A percentile compares a stretch with the other conserved stretches of the same genome.
Evolutionary conservation across 78 protist species (phyloP).

Genomic region (Tieghemostelium lacteum): DNA sequence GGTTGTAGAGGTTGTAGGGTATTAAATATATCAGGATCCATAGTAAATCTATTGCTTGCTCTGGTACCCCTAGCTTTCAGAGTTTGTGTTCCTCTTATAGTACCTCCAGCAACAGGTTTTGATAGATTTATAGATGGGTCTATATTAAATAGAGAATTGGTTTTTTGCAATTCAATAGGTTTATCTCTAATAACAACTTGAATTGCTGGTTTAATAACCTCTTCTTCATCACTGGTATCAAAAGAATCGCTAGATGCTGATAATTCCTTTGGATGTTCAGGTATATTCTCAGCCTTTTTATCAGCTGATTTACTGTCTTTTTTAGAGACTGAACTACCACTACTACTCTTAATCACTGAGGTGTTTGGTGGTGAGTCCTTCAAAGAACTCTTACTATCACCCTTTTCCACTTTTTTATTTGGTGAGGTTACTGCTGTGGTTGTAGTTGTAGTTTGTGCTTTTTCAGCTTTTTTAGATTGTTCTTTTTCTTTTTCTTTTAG

Average conservation of each 20-base stretch:
- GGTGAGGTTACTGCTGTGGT: not conserved
- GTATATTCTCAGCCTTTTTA: not conserved
- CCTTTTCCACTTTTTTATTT: not conserved
- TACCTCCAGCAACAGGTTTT: not conserved
- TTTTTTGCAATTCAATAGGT: constrained; percentile 39
- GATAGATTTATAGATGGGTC: constrained; percentile 30
- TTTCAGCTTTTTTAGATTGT: not conserved
- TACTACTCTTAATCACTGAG: not conserved
- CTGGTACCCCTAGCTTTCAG: constrained; percentile 63
- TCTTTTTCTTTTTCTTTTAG: not conserved
- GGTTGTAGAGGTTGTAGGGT: constrained; percentile 52
- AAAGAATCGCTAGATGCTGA: constrained; percentile 10
- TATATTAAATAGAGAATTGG: constrained; percentile 28
- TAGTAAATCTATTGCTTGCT: not conserved
- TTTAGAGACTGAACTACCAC: not conserved
- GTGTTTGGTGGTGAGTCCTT: not conserved
- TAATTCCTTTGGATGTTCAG: not conserved
- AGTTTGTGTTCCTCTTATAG: no score
- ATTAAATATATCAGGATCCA: constrained; percentile 23
- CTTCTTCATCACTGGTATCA: constrained; percentile 4
- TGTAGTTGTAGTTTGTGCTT: not conserved
- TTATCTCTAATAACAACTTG: constrained; percentile 77
- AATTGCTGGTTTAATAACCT: constrained; percentile 52
- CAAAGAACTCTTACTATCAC: no score
- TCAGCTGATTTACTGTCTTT: not conserved